Conservation (phyloP, 305 asterid species). For the Solanum aculeatissimum region DNA sequence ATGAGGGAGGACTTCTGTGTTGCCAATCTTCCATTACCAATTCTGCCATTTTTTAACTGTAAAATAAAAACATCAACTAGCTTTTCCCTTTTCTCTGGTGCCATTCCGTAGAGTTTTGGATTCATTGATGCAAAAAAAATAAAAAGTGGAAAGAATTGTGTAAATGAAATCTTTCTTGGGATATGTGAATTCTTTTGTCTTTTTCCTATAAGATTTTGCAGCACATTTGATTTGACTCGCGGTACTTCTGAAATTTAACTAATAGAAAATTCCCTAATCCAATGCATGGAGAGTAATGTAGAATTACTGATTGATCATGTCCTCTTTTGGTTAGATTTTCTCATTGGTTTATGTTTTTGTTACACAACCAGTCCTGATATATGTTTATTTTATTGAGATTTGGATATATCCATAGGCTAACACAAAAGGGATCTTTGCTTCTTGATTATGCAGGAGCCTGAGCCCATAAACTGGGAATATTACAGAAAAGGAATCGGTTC, state of each 20-base stretch:
- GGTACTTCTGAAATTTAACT: neutral
- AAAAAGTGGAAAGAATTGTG: neutral
- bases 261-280: neutral
- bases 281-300: neutral
- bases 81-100: neutral
- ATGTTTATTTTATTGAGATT: neutral
- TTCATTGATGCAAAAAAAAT: neutral
- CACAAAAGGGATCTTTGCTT: neutral
- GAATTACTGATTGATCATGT: neutral
- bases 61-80: no score
- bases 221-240: neutral
- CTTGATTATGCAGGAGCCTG: conserved; percentile 61
- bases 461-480: conserved; percentile 83
- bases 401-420: neutral
- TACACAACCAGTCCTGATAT: neutral
- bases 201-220: neutral
- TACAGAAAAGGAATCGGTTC: conserved; percentile 86
- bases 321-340: neutral
- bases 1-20: neutral
- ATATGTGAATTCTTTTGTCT: neutral
- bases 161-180: neutral
- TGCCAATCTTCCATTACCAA: neutral
- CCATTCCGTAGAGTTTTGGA: neutral
- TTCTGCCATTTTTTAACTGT: neutral
- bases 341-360: neutral